Base-by-base conservation (phyloP, 495 filamentous ascomycete species). In the Sordaria brevicollis region DNA sequence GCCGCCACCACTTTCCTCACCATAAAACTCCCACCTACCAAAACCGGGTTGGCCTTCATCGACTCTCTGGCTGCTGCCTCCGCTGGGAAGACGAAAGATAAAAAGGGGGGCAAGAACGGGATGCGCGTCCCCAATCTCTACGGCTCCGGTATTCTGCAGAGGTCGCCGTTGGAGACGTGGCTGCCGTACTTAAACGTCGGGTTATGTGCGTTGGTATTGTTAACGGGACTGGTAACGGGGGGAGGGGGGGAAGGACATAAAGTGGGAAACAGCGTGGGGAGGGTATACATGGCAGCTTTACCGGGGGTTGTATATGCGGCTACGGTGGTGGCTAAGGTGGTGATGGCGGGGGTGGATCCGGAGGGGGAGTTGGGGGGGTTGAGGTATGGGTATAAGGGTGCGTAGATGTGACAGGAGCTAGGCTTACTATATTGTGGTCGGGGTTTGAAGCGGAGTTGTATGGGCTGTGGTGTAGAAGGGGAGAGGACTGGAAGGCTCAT, bases 311-410 rank as follows among this genome's bases (percentile, higher is more conserved):
- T 86, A 7, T 86, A 84, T 67, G 83, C 65, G 3, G 78, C 87
- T 34, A 80, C 81, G 19, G 57, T 89, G 17, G 70, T 81, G 25
- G 84, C 82, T 2, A 85, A 88, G 76, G 75, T 81, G 67, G 73
- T 85, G 35, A 86, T 89, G 82, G 83, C 77, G 4, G 79, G 84
- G 54, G 83, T 89, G 19, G 84, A 89, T 74, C 82, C 87, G 13
- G 83, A 82, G 73, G 71, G 69, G 67, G 87, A 88, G 73, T 76
- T 90, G 70, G 75, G 80, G 29, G 77, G 73, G 67, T 76, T 88
- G 76, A 82, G 76, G 77, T 90, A 90, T 79, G 81, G 79, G 41
- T 88, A 84, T 67, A 89, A 89, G 75, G 88, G 88, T 25, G 88
- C 87, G 67, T 90, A 73, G 82, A 21, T 21, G 13, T n/a, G 15